These are phyloP conservation scores for Xerocomellus amylosporus DNA, from an alignment of 768 basidiomycete species.

Conservation along the genomic window DNA sequence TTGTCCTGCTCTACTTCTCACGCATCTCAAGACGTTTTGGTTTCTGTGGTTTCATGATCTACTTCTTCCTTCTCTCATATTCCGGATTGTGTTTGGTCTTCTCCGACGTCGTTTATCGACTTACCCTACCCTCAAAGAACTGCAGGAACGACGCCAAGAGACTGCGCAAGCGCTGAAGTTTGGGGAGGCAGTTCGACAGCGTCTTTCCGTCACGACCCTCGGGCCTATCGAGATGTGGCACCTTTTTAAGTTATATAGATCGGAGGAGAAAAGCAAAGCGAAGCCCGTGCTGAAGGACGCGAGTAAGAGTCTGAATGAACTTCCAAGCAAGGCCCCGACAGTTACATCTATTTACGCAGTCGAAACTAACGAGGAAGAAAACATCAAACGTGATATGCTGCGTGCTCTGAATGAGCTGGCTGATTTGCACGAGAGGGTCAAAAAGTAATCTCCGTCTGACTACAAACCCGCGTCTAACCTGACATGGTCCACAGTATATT, in stretches of 20 bases:
- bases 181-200: constrained; percentile 45
- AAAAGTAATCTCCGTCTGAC: constrained; percentile 45
- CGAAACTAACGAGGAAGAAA: constrained; percentile 31
- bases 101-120: constrained; percentile 47
- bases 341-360: background rate
- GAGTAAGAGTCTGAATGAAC: background rate
- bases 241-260: constrained; percentile 44
- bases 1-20: constrained; percentile 1
- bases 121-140: constrained; percentile 53
- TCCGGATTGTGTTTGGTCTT: constrained; percentile 48
- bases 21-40: constrained; percentile 52
- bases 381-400: constrained; percentile 43
- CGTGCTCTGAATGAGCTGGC: constrained; percentile 45
- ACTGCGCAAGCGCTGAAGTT: constrained; percentile 50
- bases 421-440: constrained; percentile 61
- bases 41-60: constrained; percentile 59
- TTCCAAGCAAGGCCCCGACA: background rate
- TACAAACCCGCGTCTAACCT: background rate
- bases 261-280: constrained; percentile 34
- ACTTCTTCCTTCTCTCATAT: constrained; percentile 50
- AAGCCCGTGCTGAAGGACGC: constrained; percentile 22
- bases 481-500: constrained; percentile 45
- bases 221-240: constrained; percentile 54
- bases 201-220: constrained; percentile 46
- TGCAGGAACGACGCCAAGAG: constrained; percentile 50